Evolutionary conservation across 2,329 filamentous ascomycete species (phyloP).

Genomic region (Chrysosporium keratinophilum): DNA sequence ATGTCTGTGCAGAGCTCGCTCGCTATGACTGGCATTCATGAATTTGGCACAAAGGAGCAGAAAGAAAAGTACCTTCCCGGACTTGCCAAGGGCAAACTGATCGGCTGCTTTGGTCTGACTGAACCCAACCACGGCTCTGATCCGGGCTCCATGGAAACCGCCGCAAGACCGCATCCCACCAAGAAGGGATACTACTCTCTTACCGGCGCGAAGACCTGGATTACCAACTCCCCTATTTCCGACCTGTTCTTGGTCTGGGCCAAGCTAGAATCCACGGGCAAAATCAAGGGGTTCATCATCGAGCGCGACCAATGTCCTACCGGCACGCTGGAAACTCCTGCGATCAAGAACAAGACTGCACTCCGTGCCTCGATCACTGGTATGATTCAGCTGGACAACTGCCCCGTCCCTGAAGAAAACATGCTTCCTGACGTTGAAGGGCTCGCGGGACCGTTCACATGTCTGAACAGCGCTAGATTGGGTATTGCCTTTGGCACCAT

Average conservation of each 20-base stretch:
- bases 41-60: conserved; percentile 75
- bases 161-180: conserved; percentile 70
- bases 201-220: conserved; percentile 85
- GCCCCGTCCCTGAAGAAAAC: conserved; percentile 77
- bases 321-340: conserved; percentile 80
- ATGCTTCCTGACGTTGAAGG: conserved; percentile 91
- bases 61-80: conserved; percentile 73
- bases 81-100: conserved; percentile 69
- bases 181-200: conserved; percentile 73
- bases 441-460: conserved; percentile 78
- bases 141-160: conserved; percentile 81
- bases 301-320: conserved; percentile 75
- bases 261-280: conserved; percentile 79
- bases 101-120: conserved; percentile 81
- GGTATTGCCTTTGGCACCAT: conserved; percentile 92
- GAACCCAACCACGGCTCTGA: conserved; percentile 91
- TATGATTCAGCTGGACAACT: conserved; percentile 92
- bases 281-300: conserved; percentile 86
- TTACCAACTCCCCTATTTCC: conserved; percentile 84
- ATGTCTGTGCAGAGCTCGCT: conserved; percentile 90
- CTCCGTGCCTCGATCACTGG: conserved; percentile 88
- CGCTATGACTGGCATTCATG: conserved; percentile 86
- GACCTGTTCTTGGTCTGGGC: conserved; percentile 86
- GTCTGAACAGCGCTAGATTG: conserved; percentile 84
- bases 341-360: conserved; percentile 91